Percentiles rank a stretch among this genome's conserved stretches.
Evolutionary conservation across 768 basidiomycete species (phyloP).

Genomic region (Fomitopsis pulvina): DNA sequence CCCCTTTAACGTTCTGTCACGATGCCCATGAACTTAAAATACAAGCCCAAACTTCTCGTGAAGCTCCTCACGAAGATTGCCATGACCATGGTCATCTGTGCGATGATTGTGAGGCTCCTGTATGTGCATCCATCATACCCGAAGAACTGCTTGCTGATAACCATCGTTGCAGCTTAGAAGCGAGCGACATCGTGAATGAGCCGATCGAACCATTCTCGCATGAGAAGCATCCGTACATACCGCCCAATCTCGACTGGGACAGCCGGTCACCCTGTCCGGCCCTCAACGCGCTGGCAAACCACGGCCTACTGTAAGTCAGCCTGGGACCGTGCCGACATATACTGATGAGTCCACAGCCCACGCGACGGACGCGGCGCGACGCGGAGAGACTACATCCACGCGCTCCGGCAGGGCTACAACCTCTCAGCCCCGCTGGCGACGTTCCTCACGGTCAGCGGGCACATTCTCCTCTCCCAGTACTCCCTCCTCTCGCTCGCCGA

Average conservation of each 20-base stretch:
- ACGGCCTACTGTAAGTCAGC: conserved; percentile 34
- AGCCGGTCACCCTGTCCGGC: conserved; percentile 42
- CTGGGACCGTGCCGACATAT: not conserved
- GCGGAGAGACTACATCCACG: conserved; percentile 13
- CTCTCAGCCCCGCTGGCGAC: conserved; percentile 19
- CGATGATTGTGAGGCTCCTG: not conserved
- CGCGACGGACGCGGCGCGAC: conserved; percentile 14
- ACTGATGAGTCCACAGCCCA: conserved; percentile 4
- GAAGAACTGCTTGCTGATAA: no score
- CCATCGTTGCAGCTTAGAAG: no score
- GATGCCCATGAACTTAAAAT: no score
- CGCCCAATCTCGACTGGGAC: not conserved
- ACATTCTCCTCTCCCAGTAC: conserved; percentile 7
- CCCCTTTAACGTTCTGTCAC: no score
- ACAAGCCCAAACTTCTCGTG: no score
- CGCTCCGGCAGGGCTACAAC: conserved; percentile 16
- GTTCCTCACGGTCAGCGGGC: conserved; percentile 15
- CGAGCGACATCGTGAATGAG: not conserved
- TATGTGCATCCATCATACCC: not conserved
- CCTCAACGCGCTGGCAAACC: conserved; percentile 50
- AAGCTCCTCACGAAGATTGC: no score
- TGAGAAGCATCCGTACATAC: conserved; percentile 2
- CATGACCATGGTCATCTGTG: no score
- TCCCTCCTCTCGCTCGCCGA: conserved; percentile 13
- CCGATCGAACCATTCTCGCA: not conserved